A percentile compares a stretch with the other conserved stretches of the same genome.
phyloP scores from a whole-genome alignment of 2,329 filamentous ascomycete species.

The Fusarium sp. region DNA sequence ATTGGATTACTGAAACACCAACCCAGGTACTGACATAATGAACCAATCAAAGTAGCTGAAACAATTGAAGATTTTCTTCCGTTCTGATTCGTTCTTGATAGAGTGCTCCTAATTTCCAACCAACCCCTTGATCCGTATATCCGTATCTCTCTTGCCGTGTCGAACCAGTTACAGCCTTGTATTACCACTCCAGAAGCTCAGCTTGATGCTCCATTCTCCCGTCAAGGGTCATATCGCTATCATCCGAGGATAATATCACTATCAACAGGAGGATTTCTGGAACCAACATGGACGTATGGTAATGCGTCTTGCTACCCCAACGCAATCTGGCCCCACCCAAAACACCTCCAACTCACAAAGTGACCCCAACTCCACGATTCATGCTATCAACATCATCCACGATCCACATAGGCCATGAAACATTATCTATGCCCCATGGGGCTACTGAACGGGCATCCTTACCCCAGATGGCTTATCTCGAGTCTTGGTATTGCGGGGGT shows the following conservation, averaged over 20 bases:
- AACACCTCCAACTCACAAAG: not conserved
- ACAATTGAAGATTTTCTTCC: not conserved
- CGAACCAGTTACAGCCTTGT: not conserved
- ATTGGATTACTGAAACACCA: not conserved
- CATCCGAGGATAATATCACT: not conserved
- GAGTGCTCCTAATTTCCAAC: not conserved
- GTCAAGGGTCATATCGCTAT: not conserved
- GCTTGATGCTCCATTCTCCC: not conserved
- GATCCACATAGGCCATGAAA: not conserved
- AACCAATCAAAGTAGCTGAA: not conserved
- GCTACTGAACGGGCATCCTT: not conserved
- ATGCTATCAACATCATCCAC: not conserved
- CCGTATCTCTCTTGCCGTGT: too few relatives aligned
- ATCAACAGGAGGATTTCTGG: not conserved
- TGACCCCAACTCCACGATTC: not conserved
- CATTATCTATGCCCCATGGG: constrained; percentile 6
- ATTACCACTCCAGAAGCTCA: not conserved
- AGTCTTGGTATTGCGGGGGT: constrained; percentile 9
- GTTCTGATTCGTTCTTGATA: not conserved
- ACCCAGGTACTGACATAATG: not conserved
- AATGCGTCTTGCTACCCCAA: not conserved
- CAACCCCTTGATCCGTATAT: not conserved
- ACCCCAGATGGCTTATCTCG: constrained; percentile 26
- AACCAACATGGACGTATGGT: not conserved
- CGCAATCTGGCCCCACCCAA: not conserved